Evolutionary conservation across 192 early-diverging fungal genomes (phyloP), one percentile per base, ranked within the genome.

Genomic region (Entomortierella parvispora): DNA sequence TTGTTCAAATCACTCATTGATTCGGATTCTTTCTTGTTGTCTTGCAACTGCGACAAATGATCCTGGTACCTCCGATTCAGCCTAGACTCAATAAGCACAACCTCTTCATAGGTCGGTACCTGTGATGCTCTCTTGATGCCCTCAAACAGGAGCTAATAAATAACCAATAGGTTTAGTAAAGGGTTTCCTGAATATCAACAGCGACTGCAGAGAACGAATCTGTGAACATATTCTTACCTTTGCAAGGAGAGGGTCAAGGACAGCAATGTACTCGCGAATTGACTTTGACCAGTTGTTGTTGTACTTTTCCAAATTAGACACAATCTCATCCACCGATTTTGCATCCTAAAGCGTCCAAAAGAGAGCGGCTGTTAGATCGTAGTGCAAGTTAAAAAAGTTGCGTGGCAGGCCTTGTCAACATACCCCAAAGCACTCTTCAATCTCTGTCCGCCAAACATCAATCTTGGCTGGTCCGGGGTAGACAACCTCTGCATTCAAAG

Each of bases 381-480:
- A 32, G 5, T 60, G 34, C 34, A 50, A 28, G 17, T n/a, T 10
- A 32, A 66, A 66, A n/a, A n/a, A n/a, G n/a, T n/a, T n/a, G n/a
- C n/a, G n/a, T n/a, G n/a, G n/a, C n/a, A n/a, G n/a, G n/a, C 23
- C 1, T 7, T 42, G 9, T 53, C 25, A 14, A 37, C 26, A 12
- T 76, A 79, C 84, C 8, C 68, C 79, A 82, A 84, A 84, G 22
- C 79, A 68, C 40, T 79, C 58, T 31, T 84, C 40, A 43, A 86
- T 84, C 44, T 83, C 72, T 8, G 74, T 60, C 45, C 72, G 55
- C 85, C 85, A 86, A 0, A 82, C 81, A 46, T 65, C 63, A 58
- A 86, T 71, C 54, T 84, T 82, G 33, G 81, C 79, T 2, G 85
- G 85, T 17, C 85, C 85, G 43, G 85, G 68, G 61, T 86, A 86